phyloP scores from a whole-genome alignment of 1,139 yeast genomes.

The Petasospora fabianii region DNA sequence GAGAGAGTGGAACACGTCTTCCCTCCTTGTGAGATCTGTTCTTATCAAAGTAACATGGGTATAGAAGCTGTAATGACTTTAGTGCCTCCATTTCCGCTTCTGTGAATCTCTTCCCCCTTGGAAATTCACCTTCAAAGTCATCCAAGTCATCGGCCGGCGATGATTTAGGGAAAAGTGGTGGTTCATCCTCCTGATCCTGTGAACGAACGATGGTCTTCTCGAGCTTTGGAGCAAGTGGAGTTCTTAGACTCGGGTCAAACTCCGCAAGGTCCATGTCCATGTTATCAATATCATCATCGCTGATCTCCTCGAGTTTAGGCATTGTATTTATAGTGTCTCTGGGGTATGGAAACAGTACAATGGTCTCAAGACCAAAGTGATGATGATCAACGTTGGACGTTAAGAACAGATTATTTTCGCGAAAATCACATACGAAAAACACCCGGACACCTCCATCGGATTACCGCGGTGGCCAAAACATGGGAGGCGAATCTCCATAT shows the following conservation, averaged over 20 bases:
- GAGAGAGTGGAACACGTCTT: slow-evolving; percentile 63
- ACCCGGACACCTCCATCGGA: neutral
- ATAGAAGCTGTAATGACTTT: slow-evolving; percentile 65
- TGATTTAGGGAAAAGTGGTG: slow-evolving; percentile 27
- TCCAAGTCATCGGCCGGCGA: slow-evolving; percentile 11
- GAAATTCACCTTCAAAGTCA: slow-evolving; percentile 24
- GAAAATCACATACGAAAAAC: neutral
- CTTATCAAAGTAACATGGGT: slow-evolving; percentile 90
- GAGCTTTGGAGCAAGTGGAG: slow-evolving; percentile 69
- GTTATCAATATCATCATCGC: slow-evolving; percentile 86
- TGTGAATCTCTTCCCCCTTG: slow-evolving; percentile 26
- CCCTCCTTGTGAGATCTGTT: slow-evolving; percentile 77
- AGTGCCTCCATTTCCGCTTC: slow-evolving; percentile 46
- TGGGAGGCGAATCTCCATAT: neutral
- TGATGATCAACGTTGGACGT: neutral
- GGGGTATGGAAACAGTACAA: neutral
- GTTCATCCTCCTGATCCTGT: slow-evolving; percentile 44
- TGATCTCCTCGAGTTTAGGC: slow-evolving; percentile 82
- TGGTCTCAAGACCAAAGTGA: too few species aligned
- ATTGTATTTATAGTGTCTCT: slow-evolving; percentile 34
- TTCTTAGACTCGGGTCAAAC: slow-evolving; percentile 69
- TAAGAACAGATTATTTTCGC: neutral
- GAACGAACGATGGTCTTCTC: slow-evolving; percentile 59
- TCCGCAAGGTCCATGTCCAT: slow-evolving; percentile 92
- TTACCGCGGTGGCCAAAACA: neutral